Evolutionary conservation across 2,329 filamentous ascomycete species (phyloP), one percentile per base, ranked within the genome.

Genomic region (Chrysoporthe deuterocubensis): DNA sequence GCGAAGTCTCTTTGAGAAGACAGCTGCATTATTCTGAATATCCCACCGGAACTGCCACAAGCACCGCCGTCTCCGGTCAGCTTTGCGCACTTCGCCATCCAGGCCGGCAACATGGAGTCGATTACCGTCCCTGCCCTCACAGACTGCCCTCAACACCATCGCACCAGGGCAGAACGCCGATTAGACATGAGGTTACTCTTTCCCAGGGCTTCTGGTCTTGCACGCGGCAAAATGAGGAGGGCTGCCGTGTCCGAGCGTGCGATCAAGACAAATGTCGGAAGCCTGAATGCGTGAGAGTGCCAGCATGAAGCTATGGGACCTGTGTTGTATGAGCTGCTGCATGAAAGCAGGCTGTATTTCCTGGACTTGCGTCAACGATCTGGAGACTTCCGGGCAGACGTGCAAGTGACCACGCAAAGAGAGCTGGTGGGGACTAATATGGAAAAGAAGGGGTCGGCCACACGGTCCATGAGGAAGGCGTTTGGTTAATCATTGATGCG

Each of bases 181-280:
- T 58, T 56, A 0, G 57, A 56, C 21, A 57, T 62, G 37, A 60
- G 65, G 8, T 50, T 62, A 4, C 66, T 69, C 57, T 69, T 69
- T 34, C 67, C 67, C 7, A 62, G 67, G 42, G 65, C 67, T 5
- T 69, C 67, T 14, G 67, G 67, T 21, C 58, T 69, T 59, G 65
- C 67, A 8, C 67, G 67, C 43, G 67, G 67, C 34, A 69, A 69
- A 50, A 59, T 69, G 43, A 69, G 67, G 50, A 67, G 44, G 42
- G 67, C 65, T 21, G 67, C 57, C 3, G 67, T 66, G 46, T 62
- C 67, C n/a, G 67, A 69, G 46, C 65, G 63, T 52, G 65, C 67
- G 18, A 69, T 63, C 61, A 69, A 67, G 57, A 69, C 67, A 13
- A 60, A 64, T 32, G 16, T 63, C 3, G 44, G 62, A 16, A 61